A percentile compares a stretch with the other conserved stretches of the same genome.
These are phyloP conservation scores for Teratosphaeria destructans DNA, from an alignment of 2,329 filamentous ascomycete genomes.

Conservation along the genomic window DNA sequence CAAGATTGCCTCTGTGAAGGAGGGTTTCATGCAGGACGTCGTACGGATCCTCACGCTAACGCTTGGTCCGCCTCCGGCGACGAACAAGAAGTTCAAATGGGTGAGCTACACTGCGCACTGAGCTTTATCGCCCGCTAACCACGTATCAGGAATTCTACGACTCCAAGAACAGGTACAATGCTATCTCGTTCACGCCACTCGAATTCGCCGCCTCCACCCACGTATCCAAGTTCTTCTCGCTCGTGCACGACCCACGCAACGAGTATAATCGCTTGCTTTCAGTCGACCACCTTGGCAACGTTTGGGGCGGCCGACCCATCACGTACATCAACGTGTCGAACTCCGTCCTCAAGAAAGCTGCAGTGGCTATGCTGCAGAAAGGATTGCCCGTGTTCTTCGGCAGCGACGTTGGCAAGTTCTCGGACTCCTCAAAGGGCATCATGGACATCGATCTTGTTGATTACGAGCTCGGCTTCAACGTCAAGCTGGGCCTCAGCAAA, in stretches of 20 bases:
- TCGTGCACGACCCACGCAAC: constrained; percentile 80
- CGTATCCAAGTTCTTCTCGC: constrained; percentile 62
- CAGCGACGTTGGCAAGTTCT: constrained; percentile 76
- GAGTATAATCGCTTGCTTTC: constrained; percentile 61
- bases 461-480: constrained; percentile 75
- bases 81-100: constrained; percentile 65
- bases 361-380: constrained; percentile 65
- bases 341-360: constrained; percentile 58
- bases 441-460: constrained; percentile 67
- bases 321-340: constrained; percentile 79
- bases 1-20: constrained; percentile 48
- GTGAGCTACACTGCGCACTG: background rate
- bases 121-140: background rate
- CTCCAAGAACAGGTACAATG: constrained; percentile 52
- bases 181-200: constrained; percentile 54
- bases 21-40: constrained; percentile 68
- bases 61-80: constrained; percentile 65
- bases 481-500: constrained; percentile 63
- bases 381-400: constrained; percentile 83
- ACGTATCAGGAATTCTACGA: constrained; percentile 52
- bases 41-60: constrained; percentile 73
- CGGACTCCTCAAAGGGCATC: constrained; percentile 55
- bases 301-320: constrained; percentile 64
- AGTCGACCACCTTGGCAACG: constrained; percentile 69
- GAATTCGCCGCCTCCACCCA: constrained; percentile 59